phyloP scores from a whole-genome alignment of 768 basidiomycete genomes.

The Cystobasidium onofrii region DNA sequence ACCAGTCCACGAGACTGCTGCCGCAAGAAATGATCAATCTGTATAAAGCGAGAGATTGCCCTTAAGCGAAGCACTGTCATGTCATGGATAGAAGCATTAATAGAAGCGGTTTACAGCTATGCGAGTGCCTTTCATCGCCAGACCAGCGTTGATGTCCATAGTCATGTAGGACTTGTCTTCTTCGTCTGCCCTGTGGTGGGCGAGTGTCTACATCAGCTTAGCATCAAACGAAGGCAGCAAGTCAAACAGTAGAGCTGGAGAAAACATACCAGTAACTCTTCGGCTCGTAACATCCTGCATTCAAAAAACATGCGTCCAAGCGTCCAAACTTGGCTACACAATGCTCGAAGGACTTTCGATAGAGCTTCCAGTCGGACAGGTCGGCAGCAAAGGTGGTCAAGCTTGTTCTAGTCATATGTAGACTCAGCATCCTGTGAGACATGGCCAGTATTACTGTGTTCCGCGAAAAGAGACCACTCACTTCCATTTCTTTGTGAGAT shows the following conservation, averaged over 20 bases:
- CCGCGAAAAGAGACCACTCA: too few species aligned
- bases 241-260: background rate
- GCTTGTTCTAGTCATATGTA: background rate
- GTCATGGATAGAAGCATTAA: too few species aligned
- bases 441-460: too few species aligned
- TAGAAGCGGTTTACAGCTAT: background rate
- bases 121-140: conserved; percentile 8
- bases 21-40: background rate
- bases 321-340: background rate
- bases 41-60: background rate
- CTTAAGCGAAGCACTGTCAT: too few species aligned
- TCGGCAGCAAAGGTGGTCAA: background rate
- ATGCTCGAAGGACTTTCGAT: background rate
- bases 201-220: background rate
- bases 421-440: background rate
- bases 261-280: conserved; percentile 7
- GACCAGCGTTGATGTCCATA: background rate
- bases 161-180: background rate
- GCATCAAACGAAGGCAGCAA: background rate
- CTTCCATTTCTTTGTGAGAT: background rate
- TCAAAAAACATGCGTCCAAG: background rate
- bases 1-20: background rate
- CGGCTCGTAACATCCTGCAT: conserved; percentile 1
- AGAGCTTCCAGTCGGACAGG: background rate
- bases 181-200: background rate